Conservation (phyloP, 2,329 filamentous ascomycete species). For the Decorospora gaudefroyi region DNA sequence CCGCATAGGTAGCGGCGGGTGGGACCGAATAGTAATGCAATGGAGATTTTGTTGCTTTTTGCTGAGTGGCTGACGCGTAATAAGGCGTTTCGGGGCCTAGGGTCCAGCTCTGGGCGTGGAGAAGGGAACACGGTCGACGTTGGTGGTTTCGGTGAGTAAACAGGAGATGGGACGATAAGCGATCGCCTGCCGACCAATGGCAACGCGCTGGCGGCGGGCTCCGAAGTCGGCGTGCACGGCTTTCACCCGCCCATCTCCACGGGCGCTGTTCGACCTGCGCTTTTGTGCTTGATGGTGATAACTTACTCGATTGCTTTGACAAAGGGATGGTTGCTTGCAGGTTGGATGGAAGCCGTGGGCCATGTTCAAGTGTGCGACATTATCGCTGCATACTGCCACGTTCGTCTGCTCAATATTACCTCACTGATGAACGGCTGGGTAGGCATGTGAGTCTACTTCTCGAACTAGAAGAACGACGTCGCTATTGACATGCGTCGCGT, state of each 20-base stretch:
- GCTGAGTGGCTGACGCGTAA: conserved; percentile 16
- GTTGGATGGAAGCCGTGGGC: too few species aligned
- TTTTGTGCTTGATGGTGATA: conserved; percentile 2
- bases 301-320: conserved; percentile 25
- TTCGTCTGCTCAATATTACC: too few species aligned
- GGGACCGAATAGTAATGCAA: conserved; percentile 8
- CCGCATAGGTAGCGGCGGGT: conserved; percentile 12
- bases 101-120: conserved; percentile 25
- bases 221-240: conserved; percentile 12
- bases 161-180: conserved; percentile 29
- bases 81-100: neutral
- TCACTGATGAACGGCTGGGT: too few species aligned
- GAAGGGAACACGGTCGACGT: conserved; percentile 13
- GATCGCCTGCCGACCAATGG: conserved; percentile 18
- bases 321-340: too few species aligned
- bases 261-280: conserved; percentile 11
- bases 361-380: too few species aligned
- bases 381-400: too few species aligned
- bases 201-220: neutral
- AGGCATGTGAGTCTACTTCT: too few species aligned
- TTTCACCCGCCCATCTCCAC: conserved; percentile 12
- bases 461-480: too few species aligned
- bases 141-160: conserved; percentile 33
- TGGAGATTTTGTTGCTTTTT: conserved; percentile 9
- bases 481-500: too few species aligned